A percentile compares a stretch with the other conserved stretches of the same genome.
Conservation (phyloP, 2,329 filamentous ascomycete species). For the Fusarium gaditjirri region DNA sequence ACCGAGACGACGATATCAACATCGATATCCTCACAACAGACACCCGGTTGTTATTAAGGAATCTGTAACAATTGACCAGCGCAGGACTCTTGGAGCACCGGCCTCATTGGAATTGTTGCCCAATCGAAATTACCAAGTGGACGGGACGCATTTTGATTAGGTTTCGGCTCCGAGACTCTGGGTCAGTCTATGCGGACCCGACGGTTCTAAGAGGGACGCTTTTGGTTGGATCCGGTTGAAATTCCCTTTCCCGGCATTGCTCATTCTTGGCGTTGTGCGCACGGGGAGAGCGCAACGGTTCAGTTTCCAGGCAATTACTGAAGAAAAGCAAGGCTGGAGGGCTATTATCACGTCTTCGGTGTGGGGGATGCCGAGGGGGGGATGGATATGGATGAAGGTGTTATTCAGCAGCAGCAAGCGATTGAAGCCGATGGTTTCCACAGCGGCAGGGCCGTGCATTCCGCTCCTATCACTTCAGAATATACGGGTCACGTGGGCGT, state of each 20-base stretch:
- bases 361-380: conserved; percentile 16
- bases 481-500: conserved; percentile 30
- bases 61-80: background rate
- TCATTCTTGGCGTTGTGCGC: conserved; percentile 8
- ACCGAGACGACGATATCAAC: background rate
- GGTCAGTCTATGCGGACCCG: conserved; percentile 7
- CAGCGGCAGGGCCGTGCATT: background rate
- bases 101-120: background rate
- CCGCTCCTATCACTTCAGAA: conserved; percentile 5
- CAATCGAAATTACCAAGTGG: background rate
- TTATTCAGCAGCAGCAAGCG: conserved; percentile 18
- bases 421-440: conserved; percentile 26
- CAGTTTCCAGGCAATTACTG: background rate
- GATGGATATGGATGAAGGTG: conserved; percentile 16
- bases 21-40: background rate
- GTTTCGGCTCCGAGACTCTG: conserved; percentile 23
- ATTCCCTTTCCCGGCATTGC: conserved; percentile 13
- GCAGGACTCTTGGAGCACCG: background rate
- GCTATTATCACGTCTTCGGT: conserved; percentile 35
- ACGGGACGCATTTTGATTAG: conserved; percentile 2
- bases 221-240: conserved; percentile 25
- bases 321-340: conserved; percentile 28
- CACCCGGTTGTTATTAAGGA: background rate
- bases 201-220: conserved; percentile 8
- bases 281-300: background rate